Conservation (phyloP, 768 basidiomycete species). For the Mrakia frigida region DNA sequence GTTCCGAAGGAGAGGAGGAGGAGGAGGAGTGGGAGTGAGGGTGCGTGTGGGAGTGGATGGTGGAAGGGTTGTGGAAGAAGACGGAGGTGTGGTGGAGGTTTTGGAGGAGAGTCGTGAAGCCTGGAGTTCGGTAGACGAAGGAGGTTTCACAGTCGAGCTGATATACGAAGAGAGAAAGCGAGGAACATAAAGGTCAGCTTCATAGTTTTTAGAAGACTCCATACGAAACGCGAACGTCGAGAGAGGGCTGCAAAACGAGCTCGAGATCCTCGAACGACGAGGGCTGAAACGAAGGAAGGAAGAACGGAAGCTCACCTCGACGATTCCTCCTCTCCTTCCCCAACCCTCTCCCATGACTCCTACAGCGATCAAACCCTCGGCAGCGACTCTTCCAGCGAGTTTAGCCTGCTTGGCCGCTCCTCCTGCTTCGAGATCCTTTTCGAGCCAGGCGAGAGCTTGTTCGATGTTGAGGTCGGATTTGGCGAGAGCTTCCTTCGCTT, state of each 20-base stretch:
- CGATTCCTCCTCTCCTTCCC: constrained; percentile 44
- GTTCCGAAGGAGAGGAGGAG: not conserved
- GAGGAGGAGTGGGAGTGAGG: too few species aligned
- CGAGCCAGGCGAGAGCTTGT: constrained; percentile 72
- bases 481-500: constrained; percentile 80
- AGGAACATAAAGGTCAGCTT: constrained; percentile 56
- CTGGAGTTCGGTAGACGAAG: constrained; percentile 29
- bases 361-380: constrained; percentile 74
- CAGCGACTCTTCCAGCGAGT: constrained; percentile 65
- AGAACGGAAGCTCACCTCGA: constrained; percentile 56
- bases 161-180: constrained; percentile 35
- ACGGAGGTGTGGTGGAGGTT: constrained; percentile 22
- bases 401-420: constrained; percentile 80
- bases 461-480: constrained; percentile 68
- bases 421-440: constrained; percentile 63
- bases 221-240: not conserved
- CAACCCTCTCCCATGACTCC: constrained; percentile 64
- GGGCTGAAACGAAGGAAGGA: constrained; percentile 57
- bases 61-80: constrained; percentile 44
- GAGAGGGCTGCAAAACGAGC: too few species aligned
- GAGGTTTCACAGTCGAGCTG: constrained; percentile 52
- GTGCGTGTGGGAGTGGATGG: constrained; percentile 24
- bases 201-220: not conserved
- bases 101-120: constrained; percentile 30
- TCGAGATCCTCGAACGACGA: not conserved